phyloP scores from a whole-genome alignment of 805 yeast species.

The Helenozyma rhizophorensis region DNA sequence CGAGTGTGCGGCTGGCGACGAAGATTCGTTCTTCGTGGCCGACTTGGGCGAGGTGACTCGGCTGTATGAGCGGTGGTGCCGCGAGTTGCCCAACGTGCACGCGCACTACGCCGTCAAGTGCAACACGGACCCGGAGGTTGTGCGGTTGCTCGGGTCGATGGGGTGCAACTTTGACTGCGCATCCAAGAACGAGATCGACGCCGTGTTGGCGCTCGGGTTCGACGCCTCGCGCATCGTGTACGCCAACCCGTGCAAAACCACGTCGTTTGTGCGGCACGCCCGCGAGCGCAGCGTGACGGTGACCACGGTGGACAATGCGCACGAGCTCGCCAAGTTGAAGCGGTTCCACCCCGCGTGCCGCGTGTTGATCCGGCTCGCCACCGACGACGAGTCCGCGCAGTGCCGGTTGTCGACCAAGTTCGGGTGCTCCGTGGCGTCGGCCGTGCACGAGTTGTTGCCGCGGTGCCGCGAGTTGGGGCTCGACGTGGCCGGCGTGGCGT shows the following conservation, averaged over 20 bases:
- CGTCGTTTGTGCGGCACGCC: conserved; percentile 75
- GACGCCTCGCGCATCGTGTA: conserved; percentile 68
- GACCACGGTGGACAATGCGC: conserved; percentile 87
- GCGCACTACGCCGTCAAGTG: conserved; percentile 97
- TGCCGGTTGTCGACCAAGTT: conserved; percentile 86
- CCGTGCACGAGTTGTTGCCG: conserved; percentile 49
- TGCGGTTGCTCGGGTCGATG: conserved; percentile 50
- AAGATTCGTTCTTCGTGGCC: conserved; percentile 83
- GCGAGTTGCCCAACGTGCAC: conserved; percentile 62
- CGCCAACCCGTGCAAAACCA: conserved; percentile 94
- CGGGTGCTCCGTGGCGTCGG: conserved; percentile 66
- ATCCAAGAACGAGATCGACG: conserved; percentile 75
- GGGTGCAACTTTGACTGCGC: conserved; percentile 93
- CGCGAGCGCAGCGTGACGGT: conserved; percentile 49
- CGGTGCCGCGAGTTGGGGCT: conserved; percentile 60
- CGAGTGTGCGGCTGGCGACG: conserved; percentile 67
- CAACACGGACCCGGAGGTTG: conserved; percentile 65
- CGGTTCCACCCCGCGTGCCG: conserved; percentile 65
- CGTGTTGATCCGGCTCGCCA: conserved; percentile 73
- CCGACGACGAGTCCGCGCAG: conserved; percentile 85
- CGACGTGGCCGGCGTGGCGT: conserved; percentile 78
- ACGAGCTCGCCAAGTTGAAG: conserved; percentile 73
- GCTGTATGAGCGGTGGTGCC: conserved; percentile 60
- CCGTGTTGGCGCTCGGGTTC: conserved; percentile 58
- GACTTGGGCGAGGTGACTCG: conserved; percentile 72